Evolutionary conservation across 2,329 filamentous ascomycete genomes (phyloP), one percentile per base, ranked within the genome.

Genomic region (Truncatella angustata): DNA sequence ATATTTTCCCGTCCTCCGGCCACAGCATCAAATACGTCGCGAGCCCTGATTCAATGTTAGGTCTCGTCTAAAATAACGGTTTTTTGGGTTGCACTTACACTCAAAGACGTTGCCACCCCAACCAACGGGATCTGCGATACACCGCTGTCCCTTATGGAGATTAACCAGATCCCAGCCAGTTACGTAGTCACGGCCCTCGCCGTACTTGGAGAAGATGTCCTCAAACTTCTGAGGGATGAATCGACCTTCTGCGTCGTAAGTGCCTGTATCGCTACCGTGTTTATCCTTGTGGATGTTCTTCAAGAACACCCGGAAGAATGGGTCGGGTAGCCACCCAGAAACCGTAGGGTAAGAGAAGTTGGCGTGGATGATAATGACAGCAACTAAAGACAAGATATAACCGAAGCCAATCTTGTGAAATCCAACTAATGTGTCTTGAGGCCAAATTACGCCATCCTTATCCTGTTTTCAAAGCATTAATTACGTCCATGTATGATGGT

Each of bases 1-100:
- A 72, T 66, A 84, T 73, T 47, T 70, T 68, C 0, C 81, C 81
- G 60, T 85, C 78, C 36, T 74, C 71, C 0, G 81, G 79, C 75
- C 82, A 65, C 40, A 85, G 66, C 14, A 82, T 58, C 52, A 78
- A 81, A 1, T 76, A 76, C 0, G 76, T 77, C 3, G 72, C 58
- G 11, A 57, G 20, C 58, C 57, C 60, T 61, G 37, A 40, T 18
- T 21, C 14, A 12, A 16, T 20, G n/a, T 32, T 32, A 23, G 34
- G n/a, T n/a, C n/a, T n/a, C n/a, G n/a, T n/a, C n/a, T n/a, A n/a
- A n/a, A n/a, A n/a, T n/a, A n/a, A n/a, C n/a, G n/a, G n/a, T n/a
- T n/a, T n/a, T n/a, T n/a, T n/a, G n/a, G 18, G 54, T 26, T 51
- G 54, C 1, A 47, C 46, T 39, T 35, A 37, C 32, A 50, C 23